Conservation (phyloP, 805 yeast species). For the Yarrowia keelungensis region DNA sequence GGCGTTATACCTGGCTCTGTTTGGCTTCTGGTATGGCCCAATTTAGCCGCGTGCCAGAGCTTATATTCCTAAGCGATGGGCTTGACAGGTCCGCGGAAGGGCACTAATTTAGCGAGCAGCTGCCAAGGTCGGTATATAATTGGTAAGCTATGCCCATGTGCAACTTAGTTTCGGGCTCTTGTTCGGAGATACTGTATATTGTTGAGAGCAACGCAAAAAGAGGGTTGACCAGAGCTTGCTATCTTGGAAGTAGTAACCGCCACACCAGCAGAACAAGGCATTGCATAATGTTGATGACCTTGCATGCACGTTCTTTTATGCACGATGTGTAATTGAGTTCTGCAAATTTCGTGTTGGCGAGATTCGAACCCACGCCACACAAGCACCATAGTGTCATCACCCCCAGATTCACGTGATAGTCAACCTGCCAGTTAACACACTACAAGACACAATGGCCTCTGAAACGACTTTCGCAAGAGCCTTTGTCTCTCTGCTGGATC, state of each 20-base stretch:
- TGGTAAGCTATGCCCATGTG: constrained; percentile 1
- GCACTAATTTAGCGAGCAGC: not conserved
- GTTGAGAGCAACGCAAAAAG: not conserved
- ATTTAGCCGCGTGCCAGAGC: constrained; percentile 16
- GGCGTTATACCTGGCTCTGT: not conserved
- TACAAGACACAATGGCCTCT: constrained; percentile 26
- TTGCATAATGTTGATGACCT: constrained; percentile 5
- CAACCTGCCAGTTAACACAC: not conserved
- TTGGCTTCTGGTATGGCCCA: not conserved
- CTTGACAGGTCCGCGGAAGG: constrained; percentile 21
- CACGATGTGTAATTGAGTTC: constrained; percentile 18
- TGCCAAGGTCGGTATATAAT: not conserved
- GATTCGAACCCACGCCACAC: constrained; percentile 12
- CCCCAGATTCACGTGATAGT: constrained; percentile 16
- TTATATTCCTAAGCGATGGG: not conserved
- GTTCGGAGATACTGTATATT: not conserved
- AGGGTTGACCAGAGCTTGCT: not conserved
- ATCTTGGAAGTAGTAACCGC: not conserved
- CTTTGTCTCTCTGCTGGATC: constrained; percentile 30
- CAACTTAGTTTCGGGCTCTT: not conserved
- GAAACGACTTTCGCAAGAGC: constrained; percentile 36
- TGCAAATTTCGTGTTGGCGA: not conserved
- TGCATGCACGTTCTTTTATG: constrained; percentile 4
- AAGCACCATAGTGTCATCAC: not conserved
- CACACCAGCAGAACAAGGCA: not conserved